Conservation (phyloP, 2,329 filamentous ascomycete genomes). For the Fusarium coffeatum region DNA sequence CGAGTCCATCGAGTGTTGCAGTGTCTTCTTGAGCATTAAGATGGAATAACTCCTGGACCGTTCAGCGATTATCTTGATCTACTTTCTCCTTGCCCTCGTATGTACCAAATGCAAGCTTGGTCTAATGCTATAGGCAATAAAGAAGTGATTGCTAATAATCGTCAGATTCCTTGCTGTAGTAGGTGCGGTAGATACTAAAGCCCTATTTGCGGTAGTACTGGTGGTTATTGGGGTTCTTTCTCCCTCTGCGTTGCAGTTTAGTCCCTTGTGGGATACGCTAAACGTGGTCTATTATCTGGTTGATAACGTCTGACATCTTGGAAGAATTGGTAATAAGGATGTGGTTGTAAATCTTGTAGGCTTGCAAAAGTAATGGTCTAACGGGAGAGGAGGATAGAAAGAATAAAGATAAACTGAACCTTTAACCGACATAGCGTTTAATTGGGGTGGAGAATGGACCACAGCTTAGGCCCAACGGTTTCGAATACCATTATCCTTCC, state of each 20-base stretch:
- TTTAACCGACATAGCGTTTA: background rate
- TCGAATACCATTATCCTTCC: rapidly evolving
- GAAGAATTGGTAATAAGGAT: no score
- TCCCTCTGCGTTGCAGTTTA: no score
- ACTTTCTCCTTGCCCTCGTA: background rate
- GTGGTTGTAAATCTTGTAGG: no score
- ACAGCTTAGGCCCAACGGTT: background rate
- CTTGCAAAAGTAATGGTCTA: no score
- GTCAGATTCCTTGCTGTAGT: background rate
- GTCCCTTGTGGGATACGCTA: no score
- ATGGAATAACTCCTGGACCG: background rate
- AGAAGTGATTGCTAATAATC: background rate
- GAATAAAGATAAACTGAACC: no score
- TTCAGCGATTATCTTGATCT: background rate
- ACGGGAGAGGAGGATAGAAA: no score
- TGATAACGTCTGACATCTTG: no score
- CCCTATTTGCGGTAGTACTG: conserved; percentile 6
- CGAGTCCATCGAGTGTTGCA: no score
- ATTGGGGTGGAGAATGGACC: background rate
- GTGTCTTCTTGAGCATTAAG: background rate
- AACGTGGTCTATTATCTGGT: no score
- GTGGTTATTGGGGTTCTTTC: no score
- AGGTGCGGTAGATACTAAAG: background rate
- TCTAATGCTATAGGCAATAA: background rate
- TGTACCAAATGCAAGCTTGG: background rate